phyloP scores from a whole-genome alignment of 139 green algal genomes.

The Mesotaenium endlicherianum region DNA sequence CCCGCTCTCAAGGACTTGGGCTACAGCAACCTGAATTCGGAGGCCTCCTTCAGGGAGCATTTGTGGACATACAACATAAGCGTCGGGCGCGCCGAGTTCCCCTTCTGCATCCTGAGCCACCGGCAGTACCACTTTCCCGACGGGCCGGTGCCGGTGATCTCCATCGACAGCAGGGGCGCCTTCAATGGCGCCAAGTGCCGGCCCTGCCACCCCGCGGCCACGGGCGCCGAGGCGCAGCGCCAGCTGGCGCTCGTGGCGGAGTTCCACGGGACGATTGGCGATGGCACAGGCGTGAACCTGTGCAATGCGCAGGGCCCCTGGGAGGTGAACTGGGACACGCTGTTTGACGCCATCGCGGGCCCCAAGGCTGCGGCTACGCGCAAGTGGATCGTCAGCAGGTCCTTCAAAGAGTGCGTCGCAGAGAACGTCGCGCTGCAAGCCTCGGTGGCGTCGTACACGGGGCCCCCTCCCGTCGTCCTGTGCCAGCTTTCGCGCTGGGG shows the following conservation, averaged over 20 bases:
- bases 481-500: not conserved
- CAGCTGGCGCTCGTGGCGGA: not conserved
- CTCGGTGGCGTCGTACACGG: not conserved
- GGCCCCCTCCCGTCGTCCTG: not conserved
- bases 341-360: slow-evolving; percentile 9
- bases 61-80: not conserved
- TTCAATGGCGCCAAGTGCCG: slow-evolving; percentile 46
- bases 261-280: not conserved
- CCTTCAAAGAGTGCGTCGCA: not conserved
- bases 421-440: not conserved
- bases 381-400: not conserved
- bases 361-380: not conserved
- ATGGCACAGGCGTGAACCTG: not conserved
- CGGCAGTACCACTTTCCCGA: not conserved
- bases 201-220: slow-evolving; percentile 20
- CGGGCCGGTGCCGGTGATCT: not conserved
- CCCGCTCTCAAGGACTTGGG: not conserved
- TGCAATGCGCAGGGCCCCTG: slow-evolving; percentile 7
- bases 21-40: slow-evolving; percentile 18
- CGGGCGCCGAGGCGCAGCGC: not conserved
- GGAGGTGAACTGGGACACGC: not conserved
- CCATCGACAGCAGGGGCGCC: not conserved
- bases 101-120: slow-evolving; percentile 36
- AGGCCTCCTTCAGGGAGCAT: slow-evolving; percentile 27
- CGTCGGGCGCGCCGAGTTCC: not conserved